A percentile compares a stretch with the other conserved stretches of the same genome.
phyloP scores from a whole-genome alignment of 129 eudicot genomes.

The Arctium minus region DNA sequence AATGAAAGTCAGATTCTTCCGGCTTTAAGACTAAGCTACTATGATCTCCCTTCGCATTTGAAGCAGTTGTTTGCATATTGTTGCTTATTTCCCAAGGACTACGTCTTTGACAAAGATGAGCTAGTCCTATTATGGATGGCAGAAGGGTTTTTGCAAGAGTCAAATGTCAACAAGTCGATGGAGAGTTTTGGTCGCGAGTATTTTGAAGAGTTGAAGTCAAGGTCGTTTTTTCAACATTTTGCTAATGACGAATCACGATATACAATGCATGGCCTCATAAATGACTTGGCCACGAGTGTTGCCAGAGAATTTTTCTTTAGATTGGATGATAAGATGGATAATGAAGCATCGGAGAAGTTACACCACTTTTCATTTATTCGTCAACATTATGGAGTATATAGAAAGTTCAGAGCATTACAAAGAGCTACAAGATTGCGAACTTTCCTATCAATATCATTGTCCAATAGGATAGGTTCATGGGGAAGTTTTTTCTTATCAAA shows the following conservation, averaged over 20 bases:
- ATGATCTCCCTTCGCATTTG: slow-evolving; percentile 33
- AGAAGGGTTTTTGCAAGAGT: slow-evolving; percentile 24
- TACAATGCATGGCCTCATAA: slow-evolving; percentile 33
- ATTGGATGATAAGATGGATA: slow-evolving; percentile 23
- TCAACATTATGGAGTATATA: slow-evolving; percentile 13
- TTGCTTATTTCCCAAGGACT: slow-evolving; percentile 29
- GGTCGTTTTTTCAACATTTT: slow-evolving; percentile 31
- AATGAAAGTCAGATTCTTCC: slow-evolving; percentile 24
- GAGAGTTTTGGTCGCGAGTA: slow-evolving; percentile 30
- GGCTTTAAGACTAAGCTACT: slow-evolving; percentile 30
- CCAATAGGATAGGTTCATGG: slow-evolving; percentile 4
- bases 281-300: slow-evolving; percentile 35
- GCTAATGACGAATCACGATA: not conserved
- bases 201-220: slow-evolving; percentile 20
- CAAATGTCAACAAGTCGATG: slow-evolving; percentile 14
- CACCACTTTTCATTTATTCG: slow-evolving; percentile 41
- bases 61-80: slow-evolving; percentile 36
- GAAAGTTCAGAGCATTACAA: slow-evolving; percentile 17
- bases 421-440: slow-evolving; percentile 35
- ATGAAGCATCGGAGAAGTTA: slow-evolving; percentile 19
- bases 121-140: slow-evolving; percentile 2
- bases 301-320: slow-evolving; percentile 25
- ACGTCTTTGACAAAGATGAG: slow-evolving; percentile 3
- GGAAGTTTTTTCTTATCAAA: slow-evolving; percentile 9
- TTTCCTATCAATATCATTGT: slow-evolving; percentile 26